Base-by-base conservation (phyloP, 192 early-diverging fungal species). In the Coemansia sp. region DNA sequence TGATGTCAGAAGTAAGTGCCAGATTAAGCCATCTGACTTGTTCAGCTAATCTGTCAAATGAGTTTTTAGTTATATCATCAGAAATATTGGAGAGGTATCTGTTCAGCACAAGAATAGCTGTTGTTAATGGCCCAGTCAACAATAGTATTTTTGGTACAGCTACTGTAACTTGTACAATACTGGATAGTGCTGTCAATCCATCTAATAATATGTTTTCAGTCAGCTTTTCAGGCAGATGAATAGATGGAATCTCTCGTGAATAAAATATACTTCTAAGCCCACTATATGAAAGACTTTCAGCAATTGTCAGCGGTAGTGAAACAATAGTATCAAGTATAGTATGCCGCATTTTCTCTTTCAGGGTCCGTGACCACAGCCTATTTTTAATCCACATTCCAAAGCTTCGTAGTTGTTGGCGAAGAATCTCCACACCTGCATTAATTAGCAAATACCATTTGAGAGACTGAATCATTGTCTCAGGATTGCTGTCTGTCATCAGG, bases 401-500 rank as follows among this genome's bases (percentile, higher is more conserved):
- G 7, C 6, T 53, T 0, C 3, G 9, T 0, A 76, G 45, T 39
- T 76, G 74, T 21, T n/a, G 59, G 11, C 29, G 16, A 5, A 55
- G 37, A 9, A 76, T 64, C 6, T 19, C 31, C 3, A 67, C 26
- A 9, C 56, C 16, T 0, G 74, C 74, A 22, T 76, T 76, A 2
- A 70, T 26, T 4, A 64, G 17, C 6, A 76, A 35, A 39, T 76
- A 71, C 17, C 27, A 57, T 14, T 49, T 57, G 27, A 76, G 47
- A 23, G 74, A 76, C 21, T 60, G 48, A n/a, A 31, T 52, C 17
- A 69, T 65, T 1, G 74, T 67, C 1, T 57, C 64, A 0, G 74
- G 63, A 19, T 75, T 64, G 54, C 23, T 67, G 35, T 76, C 68
- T 5, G 48, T 48, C 67, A 76, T 76, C 11, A 71, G 47, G 12